Conservation (phyloP, 2,329 filamentous ascomycete species). For the Dactylella cylindrospora region DNA sequence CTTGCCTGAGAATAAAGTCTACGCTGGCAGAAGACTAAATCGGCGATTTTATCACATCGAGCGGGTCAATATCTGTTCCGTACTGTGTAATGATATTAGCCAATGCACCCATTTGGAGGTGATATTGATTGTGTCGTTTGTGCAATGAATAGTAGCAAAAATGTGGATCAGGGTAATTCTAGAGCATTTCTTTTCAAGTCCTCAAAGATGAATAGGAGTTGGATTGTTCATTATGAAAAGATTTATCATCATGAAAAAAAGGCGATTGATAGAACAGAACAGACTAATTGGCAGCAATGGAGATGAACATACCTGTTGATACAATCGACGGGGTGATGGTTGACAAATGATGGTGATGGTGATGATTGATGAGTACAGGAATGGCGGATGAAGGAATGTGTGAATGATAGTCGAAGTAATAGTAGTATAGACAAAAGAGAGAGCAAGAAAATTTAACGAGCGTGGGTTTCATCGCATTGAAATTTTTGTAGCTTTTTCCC, state of each 20-base stretch:
- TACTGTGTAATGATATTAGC: slow-evolving; percentile 1
- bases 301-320: no score
- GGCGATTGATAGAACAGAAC: not conserved
- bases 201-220: slow-evolving; percentile 53
- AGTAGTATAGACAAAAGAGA: not conserved
- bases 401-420: no score
- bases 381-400: no score
- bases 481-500: no score
- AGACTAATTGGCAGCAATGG: not conserved
- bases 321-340: no score
- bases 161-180: slow-evolving; percentile 51
- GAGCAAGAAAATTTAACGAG: not conserved
- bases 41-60: not conserved
- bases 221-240: slow-evolving; percentile 54
- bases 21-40: slow-evolving; percentile 1
- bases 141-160: slow-evolving; percentile 20
- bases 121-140: slow-evolving; percentile 4
- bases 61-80: slow-evolving; percentile 1
- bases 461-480: not conserved
- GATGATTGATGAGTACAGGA: no score
- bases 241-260: slow-evolving; percentile 51
- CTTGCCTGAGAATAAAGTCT: slow-evolving; percentile 49
- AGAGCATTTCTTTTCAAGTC: slow-evolving; percentile 50
- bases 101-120: not conserved
- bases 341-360: no score